phyloP scores from a whole-genome alignment of 345 rosid species.

The Arabidopsis suecica region DNA sequence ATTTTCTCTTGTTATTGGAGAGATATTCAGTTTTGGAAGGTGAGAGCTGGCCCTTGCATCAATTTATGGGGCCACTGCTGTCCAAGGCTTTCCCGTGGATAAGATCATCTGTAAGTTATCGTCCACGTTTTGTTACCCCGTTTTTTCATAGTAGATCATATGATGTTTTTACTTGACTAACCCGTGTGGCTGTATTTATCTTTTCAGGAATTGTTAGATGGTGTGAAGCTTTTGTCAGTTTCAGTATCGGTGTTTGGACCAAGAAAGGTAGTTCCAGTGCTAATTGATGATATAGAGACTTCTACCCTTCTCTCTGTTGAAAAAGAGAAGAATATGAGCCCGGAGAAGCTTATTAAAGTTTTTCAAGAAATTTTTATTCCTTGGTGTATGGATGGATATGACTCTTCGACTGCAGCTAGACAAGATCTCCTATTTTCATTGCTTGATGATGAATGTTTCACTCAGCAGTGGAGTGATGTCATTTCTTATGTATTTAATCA shows the following conservation, averaged over 20 bases:
- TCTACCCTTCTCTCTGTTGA: slow-evolving; percentile 42
- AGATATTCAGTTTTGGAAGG: slow-evolving; percentile 54
- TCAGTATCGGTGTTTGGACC: slow-evolving; percentile 85
- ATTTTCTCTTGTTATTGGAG: slow-evolving; percentile 63
- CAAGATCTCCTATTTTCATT: slow-evolving; percentile 77
- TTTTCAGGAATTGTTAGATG: slow-evolving; percentile 72
- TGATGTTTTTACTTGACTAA: slow-evolving; percentile 28
- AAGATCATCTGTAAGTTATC: slow-evolving; percentile 78
- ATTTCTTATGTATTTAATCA: slow-evolving; percentile 59
- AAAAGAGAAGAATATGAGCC: slow-evolving; percentile 48
- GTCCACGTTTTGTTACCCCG: slow-evolving; percentile 17
- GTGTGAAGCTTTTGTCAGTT: slow-evolving; percentile 70
- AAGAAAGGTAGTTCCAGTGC: slow-evolving; percentile 54
- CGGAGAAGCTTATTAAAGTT: slow-evolving; percentile 56
- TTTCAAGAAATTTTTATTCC: slow-evolving; percentile 80
- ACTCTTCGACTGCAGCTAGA: slow-evolving; percentile 56
- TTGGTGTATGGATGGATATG: slow-evolving; percentile 72
- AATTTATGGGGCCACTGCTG: slow-evolving; percentile 74
- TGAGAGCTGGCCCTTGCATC: slow-evolving; percentile 79
- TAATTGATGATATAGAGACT: slow-evolving; percentile 46
- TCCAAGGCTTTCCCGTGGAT: slow-evolving; percentile 67
- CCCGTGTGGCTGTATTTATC: slow-evolving; percentile 28
- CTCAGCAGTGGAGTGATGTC: slow-evolving; percentile 74
- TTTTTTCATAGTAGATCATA: slow-evolving; percentile 7
- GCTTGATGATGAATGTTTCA: slow-evolving; percentile 77